Percentiles rank a stretch among this genome's conserved stretches.
phyloP scores from a whole-genome alignment of 2,329 filamentous ascomycete species.

The Cladosporium sp. region DNA sequence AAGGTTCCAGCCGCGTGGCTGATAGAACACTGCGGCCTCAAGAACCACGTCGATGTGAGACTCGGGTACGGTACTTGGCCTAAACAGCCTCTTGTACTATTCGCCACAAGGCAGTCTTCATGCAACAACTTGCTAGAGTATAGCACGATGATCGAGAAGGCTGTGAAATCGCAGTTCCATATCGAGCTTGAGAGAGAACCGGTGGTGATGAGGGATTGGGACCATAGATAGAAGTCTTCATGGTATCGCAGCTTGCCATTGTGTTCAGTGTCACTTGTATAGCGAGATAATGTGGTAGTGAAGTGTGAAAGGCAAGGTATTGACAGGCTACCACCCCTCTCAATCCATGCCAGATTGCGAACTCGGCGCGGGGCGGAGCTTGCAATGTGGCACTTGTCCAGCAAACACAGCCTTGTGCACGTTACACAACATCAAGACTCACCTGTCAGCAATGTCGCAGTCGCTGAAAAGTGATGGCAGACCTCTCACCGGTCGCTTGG shows the following conservation, averaged over 20 bases:
- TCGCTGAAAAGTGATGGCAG: background rate
- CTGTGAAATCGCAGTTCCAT: background rate
- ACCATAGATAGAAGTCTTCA: background rate
- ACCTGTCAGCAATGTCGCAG: background rate
- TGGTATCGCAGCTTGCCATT: background rate
- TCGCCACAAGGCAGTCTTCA: background rate
- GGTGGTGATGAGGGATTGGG: background rate
- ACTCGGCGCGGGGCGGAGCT: background rate
- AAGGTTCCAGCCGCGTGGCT: conserved; percentile 17
- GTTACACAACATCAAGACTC: background rate
- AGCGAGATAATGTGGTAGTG: background rate
- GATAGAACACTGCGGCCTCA: conserved; percentile 10
- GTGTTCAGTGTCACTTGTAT: background rate
- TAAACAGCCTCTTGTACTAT: conserved; percentile 2
- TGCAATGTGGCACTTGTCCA: background rate
- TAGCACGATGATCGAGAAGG: background rate
- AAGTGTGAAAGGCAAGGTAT: background rate
- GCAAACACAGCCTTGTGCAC: background rate
- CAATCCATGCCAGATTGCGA: background rate
- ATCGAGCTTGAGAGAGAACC: conserved; percentile 7
- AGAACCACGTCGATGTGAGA: background rate
- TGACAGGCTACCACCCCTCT: background rate
- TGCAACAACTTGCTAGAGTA: background rate
- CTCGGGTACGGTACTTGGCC: conserved; percentile 4
- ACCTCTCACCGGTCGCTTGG: background rate